Evolutionary conservation across 2,329 filamentous ascomycete genomes (phyloP), one percentile per base, ranked within the genome.

Genomic region (Cordyceps fumosorosea): DNA sequence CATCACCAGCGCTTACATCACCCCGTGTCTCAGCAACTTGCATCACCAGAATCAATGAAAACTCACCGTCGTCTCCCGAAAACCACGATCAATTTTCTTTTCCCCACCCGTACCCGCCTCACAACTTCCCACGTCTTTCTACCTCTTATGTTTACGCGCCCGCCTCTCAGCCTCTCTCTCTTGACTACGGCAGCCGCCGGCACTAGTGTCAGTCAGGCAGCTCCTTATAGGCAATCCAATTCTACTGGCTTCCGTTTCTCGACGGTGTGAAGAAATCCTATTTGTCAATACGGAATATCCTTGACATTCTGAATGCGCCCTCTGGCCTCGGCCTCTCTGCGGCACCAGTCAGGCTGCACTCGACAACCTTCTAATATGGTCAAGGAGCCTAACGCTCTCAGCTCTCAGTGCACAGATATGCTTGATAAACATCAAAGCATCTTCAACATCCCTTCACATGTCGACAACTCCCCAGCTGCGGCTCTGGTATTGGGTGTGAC

Each of bases 141-240:
- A 44, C 42, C 16, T n/a, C 1, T 20, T n/a, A 24, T 14, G 14
- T 20, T 37, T 60, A 60, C 56, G 56, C 56, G 56, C 56, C 48
- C 16, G 37, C 22, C 37, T 40, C 18, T 34, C 47, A 44, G 10
- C 47, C 48, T 18, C 48, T 24, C 44, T 32, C 48, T 24, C 44
- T 32, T 14, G n/a, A 47, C 16, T 58, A 11, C 45, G 24, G 26
- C 53, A 60, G 29, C 50, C 57, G 57, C 57, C 50, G 11, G 50
- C 57, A 54, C 57, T 60, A 60, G 57, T 54, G 50, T 24, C 32
- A 47, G n/a, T 47, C 22, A 18, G 57, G 37, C 48, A 47, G 42
- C 57, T 54, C n/a, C 37, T 60, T 34, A 6, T 22, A 24, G 6
- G 22, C 47, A 42, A 52, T 16, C 29, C 5, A 10, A 20, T 42